phyloP scores from a whole-genome alignment of 345 rosid species.

The Dipteronia dyeriana region DNA sequence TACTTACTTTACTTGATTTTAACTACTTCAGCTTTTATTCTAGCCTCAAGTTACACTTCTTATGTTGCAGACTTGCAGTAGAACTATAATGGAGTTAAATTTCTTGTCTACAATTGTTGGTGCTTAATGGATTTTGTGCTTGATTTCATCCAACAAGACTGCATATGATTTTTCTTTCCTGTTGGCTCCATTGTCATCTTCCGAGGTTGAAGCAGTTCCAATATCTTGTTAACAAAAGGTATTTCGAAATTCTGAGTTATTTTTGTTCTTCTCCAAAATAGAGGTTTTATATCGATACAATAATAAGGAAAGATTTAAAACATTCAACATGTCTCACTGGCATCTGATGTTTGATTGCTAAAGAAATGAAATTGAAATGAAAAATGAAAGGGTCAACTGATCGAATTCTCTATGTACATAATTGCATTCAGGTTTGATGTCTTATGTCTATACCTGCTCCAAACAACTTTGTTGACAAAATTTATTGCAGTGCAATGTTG shows the following conservation, averaged over 20 bases:
- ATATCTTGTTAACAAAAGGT: no score
- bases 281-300: no score
- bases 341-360: background rate
- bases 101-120: background rate
- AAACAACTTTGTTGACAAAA: background rate
- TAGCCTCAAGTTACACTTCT: background rate
- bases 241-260: no score
- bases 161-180: background rate
- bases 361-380: background rate
- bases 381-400: no score
- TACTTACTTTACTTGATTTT: background rate
- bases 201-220: background rate
- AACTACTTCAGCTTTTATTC: background rate
- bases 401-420: no score
- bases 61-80: background rate
- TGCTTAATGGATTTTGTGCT: no score
- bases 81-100: background rate
- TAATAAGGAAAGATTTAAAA: no score
- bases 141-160: no score
- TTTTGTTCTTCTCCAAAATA: no score
- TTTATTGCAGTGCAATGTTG: no score
- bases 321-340: background rate
- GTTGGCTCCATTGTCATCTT: background rate
- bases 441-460: background rate
- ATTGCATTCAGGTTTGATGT: background rate